These are phyloP conservation scores for Haplosporangium sp. DNA, from an alignment of 371 early-diverging fungal species.

Conservation along the genomic window DNA sequence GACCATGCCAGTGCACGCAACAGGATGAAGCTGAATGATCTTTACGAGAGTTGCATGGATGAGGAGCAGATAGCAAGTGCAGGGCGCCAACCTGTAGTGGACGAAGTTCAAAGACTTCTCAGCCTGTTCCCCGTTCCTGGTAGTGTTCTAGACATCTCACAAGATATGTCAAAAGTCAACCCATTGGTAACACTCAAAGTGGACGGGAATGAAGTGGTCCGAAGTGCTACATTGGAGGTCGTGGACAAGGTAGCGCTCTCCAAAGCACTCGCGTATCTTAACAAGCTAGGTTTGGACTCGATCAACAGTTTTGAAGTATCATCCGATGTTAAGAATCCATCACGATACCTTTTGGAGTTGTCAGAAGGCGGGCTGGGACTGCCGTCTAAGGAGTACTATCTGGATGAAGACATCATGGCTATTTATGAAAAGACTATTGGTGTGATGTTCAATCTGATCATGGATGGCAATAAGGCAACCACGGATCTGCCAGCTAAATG, in stretches of 20 bases:
- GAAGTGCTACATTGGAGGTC: background rate
- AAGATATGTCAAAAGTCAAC: no score
- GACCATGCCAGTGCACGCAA: conserved; percentile 58
- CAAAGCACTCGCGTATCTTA: conserved; percentile 26
- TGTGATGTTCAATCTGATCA: conserved; percentile 38
- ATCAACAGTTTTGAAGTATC: conserved; percentile 53
- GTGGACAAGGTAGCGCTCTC: conserved; percentile 14
- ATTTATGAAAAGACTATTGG: conserved; percentile 56
- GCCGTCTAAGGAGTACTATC: conserved; percentile 69
- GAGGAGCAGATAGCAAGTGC: conserved; percentile 59
- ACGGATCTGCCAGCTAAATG: conserved; percentile 17
- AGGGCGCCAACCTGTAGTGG: conserved; percentile 61
- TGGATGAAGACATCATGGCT: conserved; percentile 53
- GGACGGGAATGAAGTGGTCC: background rate
- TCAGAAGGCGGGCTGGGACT: conserved; percentile 65
- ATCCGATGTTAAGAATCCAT: conserved; percentile 63
- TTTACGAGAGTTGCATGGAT: conserved; percentile 70
- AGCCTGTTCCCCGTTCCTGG: conserved; percentile 38
- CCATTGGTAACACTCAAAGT: background rate
- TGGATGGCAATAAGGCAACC: conserved; percentile 25
- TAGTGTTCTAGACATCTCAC: background rate
- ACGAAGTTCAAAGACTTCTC: conserved; percentile 55
- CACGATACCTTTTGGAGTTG: conserved; percentile 55
- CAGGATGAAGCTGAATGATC: conserved; percentile 60
- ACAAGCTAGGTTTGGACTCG: conserved; percentile 33